Evolutionary conservation across 129 eudicot species (phyloP).

Genomic region (Flaveria trinervia): DNA sequence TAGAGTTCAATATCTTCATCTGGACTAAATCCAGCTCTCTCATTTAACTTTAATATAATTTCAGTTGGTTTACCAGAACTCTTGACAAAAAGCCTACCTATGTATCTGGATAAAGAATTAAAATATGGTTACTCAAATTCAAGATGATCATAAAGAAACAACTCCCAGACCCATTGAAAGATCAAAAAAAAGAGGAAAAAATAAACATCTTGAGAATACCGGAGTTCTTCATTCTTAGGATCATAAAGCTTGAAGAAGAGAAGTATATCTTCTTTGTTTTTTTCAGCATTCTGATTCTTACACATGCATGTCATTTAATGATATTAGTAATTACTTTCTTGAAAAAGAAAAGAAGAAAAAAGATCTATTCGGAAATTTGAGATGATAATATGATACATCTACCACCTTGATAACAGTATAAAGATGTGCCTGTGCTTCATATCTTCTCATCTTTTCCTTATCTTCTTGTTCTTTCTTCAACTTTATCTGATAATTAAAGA

Average conservation of each 20-base stretch:
- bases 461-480: constrained; percentile 91
- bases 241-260: constrained; percentile 93
- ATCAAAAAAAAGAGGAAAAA: background rate
- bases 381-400: constrained; percentile 22
- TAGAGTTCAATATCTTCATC: constrained; percentile 89
- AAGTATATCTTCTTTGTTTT: constrained; percentile 79
- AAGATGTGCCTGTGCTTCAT: constrained; percentile 91
- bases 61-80: constrained; percentile 72
- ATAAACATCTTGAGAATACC: constrained; percentile 43
- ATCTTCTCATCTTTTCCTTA: constrained; percentile 80
- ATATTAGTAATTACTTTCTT: constrained; percentile 23
- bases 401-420: constrained; percentile 86
- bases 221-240: constrained; percentile 88
- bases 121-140: constrained; percentile 4
- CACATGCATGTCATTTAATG: constrained; percentile 45
- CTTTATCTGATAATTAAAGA: constrained; percentile 52
- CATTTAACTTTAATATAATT: constrained; percentile 62
- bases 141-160: too few species aligned
- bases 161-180: background rate
- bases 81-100: constrained; percentile 90
- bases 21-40: constrained; percentile 82
- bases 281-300: constrained; percentile 42
- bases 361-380: background rate
- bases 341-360: background rate
- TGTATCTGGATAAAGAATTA: constrained; percentile 46